Base-by-base conservation (phyloP, 1,139 yeast species). In the Candida freyschussii region DNA sequence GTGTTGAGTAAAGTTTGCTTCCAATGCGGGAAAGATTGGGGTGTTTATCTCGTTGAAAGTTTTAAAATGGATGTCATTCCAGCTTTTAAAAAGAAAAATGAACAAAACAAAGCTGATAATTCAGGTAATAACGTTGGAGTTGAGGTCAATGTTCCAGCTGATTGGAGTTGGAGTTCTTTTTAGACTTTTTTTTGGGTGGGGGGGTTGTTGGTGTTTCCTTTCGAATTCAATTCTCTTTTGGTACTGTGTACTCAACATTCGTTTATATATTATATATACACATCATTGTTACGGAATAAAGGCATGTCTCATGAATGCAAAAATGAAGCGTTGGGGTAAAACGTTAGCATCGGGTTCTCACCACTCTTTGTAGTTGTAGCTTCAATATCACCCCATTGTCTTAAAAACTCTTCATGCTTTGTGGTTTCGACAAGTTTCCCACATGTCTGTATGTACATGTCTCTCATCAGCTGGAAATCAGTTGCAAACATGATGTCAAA, bases 401-500 rank as follows among this genome's bases (percentile, higher is more conserved):
- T 69, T 47, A 86, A 57, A 43, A 82, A 85, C 10, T 75, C 82
- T 8, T 65, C 59, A 56, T 85, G 95, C 24, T 75, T 59, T 28
- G 72, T 66, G 1, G 75, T 72, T 34, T 62, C 60, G 9, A 81
- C 68, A 3, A 68, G 57, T 45, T 75, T 80, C 1, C 86, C 87
- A 11, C 81, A 74, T 7, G 83, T 73, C 41, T 72, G 73, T 18
- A 65, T 63, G 52, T 86, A 86, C 41, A 85, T 42, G 34, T 75
- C 78, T 28, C 75, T 67, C 4, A 81, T 75, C 12, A 76, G 58
- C 7, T 63, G 62, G 55, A 86, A 86, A 50, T 85, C 83, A 0
- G 95, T 85, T 6, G 95, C 85, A 52, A 85, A 85, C 79, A 84
- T 75, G 32, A 86, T 85, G 55, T 85, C 95, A 54, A 84, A 85